Evolutionary conservation across 2,329 filamentous ascomycete genomes (phyloP), one percentile per base, ranked within the genome.

Genomic region (Coleophoma eucalyptorum): DNA sequence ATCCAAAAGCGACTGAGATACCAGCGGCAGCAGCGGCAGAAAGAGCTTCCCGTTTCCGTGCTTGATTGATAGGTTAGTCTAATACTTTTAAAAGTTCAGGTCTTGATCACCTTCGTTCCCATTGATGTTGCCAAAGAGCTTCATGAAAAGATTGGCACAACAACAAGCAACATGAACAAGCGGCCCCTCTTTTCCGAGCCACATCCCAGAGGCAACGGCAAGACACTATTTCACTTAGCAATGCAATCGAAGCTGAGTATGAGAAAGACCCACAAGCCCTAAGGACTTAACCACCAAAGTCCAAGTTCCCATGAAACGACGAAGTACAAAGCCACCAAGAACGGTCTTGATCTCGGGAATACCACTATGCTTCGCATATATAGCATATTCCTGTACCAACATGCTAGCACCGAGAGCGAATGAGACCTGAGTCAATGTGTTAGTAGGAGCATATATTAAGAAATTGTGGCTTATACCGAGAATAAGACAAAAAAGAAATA

Each of bases 271-370:
- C 74, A 93, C 89, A 70, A 96, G 71, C 26, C 94, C 94, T 41
- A 97, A 69, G 2, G 91, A 95, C 67, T 97, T 97, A 50, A 91
- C 91, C 31, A 90, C 69, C 64, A 97, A 74, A 1, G 93, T 97
- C 92, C 92, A 97, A 32, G 78, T 77, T 10, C 92, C 90, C 63
- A 97, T 76, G 62, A 97, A 96, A 52, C 86, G 82, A 54, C 86
- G 81, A 55, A 99, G 97, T 32, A 99, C 86, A 67, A 97, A 97
- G 5, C 93, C 93, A 38, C 93, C 93, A 49, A 99, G 74, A 8
- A 99, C 83, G 3, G 92, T 97, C 76, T 99, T 99, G 71, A 99
- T 95, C 74, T 99, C 93, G 5, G 93, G 91, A 60, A 99, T 97
- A 70, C 93, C 93, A 66, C 90, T 96, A 65, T 97, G 93, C 66